Evolutionary conservation across 2,329 filamentous ascomycete species (phyloP), one percentile per base, ranked within the genome.

Genomic region (Trichoderma cornu-damae): DNA sequence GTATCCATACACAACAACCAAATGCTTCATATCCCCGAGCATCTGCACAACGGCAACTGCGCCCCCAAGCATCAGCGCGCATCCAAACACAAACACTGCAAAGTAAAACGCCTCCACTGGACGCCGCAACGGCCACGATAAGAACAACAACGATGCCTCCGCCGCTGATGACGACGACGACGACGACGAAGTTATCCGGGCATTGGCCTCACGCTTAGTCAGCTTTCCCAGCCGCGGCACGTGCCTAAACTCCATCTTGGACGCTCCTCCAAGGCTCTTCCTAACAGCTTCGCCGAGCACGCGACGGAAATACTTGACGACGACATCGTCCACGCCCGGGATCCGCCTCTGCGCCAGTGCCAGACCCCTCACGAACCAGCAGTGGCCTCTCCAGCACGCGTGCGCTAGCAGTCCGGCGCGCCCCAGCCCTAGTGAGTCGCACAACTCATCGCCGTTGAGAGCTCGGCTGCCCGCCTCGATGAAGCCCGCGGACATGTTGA

Each of bases 391-490:
- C 59, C 69, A 71, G 55, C 65, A 69, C 1, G 64, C 65, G 28
- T 69, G 66, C 2, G 63, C 57, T 40, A 65, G 63, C 59, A 61
- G 50, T 1, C 67, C 63, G 0, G 73, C 72, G 6, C 60, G 59
- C 2, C 66, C 69, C 22, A 75, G 63, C 1, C 67, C 66, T 2
- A 75, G 63, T 2, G 64, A 61, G 49, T 75, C 67, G 48, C 71
- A 74, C 12, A 75, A 58, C 44, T 69, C 63, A 52, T 73, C 63
- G 0, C 72, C 72, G 42, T 74, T 75, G 14, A 76, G 62, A 40
- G 68, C 67, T 2, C 73, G 63, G n/a, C 70, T 73, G 0, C 69
- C 71, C 0, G 70, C 71, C 44, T 70, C 70, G 20, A 73, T 68
- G 52, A 73, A 74, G 1, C 59, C 62, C 14, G 59, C 65, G 0